These are phyloP conservation scores for Neoascochyta sp. DNA, from an alignment of 2,329 filamentous ascomycete genomes.

Conservation along the genomic window DNA sequence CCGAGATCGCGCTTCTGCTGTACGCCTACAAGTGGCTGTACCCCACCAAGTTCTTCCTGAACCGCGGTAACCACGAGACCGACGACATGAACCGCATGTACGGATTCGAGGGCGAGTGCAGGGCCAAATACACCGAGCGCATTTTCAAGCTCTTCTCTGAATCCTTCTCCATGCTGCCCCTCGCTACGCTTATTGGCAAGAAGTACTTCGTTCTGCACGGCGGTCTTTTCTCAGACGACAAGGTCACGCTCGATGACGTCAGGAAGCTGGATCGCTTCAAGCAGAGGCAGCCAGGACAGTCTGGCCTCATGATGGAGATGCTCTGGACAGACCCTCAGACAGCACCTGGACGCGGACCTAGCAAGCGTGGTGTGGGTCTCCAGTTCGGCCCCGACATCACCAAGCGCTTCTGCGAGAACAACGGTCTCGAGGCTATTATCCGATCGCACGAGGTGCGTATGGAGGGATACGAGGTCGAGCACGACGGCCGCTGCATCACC, in stretches of 20 bases:
- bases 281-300: conserved; percentile 88
- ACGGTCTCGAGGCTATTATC: conserved; percentile 90
- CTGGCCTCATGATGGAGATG: conserved; percentile 99
- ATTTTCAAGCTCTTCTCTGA: conserved; percentile 98
- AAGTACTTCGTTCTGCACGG: conserved; percentile 93
- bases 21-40: conserved; percentile 97
- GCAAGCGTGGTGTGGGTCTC: conserved; percentile 93
- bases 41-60: conserved; percentile 85
- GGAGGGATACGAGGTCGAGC: conserved; percentile 98
- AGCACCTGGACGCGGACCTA: conserved; percentile 79
- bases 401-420: conserved; percentile 93
- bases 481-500: conserved; percentile 94
- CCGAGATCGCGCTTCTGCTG: conserved; percentile 88
- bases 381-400: conserved; percentile 97
- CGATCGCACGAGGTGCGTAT: conserved; percentile 97
- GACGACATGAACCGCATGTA: conserved; percentile 99
- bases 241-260: conserved; percentile 86
- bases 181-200: conserved; percentile 85
- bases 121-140: conserved; percentile 94
- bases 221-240: conserved; percentile 94
- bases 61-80: conserved; percentile 97
- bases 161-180: conserved; percentile 88
- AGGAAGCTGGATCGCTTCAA: conserved; percentile 85
- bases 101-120: conserved; percentile 97
- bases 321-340: conserved; percentile 97